phyloP scores from a whole-genome alignment of 2,329 filamentous ascomycete genomes.

The Ophiostoma ulmi region DNA sequence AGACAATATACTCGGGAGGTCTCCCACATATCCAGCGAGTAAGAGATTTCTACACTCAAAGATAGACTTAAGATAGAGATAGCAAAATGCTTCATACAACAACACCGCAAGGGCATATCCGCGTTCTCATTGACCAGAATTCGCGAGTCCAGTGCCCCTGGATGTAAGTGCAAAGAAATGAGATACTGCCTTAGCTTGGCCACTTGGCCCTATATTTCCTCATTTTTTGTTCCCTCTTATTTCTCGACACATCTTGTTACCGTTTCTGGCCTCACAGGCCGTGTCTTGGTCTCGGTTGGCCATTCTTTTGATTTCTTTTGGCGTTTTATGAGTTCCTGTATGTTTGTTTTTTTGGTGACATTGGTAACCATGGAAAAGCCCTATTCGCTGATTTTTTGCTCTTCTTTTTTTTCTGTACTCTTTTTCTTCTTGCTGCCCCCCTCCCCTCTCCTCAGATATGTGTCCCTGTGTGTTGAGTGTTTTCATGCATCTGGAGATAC shows the following conservation, averaged over 20 bases:
- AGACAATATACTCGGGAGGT: conserved; percentile 1
- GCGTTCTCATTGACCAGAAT: background rate
- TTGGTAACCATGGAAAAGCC: background rate
- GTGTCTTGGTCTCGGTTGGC: background rate
- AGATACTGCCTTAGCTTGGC: background rate
- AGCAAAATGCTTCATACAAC: background rate
- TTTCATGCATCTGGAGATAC: conserved; percentile 16
- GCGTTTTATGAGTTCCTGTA: too few relatives aligned
- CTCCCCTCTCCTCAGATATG: background rate
- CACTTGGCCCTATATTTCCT: background rate
- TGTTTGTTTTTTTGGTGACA: background rate
- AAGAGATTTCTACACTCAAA: background rate
- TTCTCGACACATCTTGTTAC: background rate
- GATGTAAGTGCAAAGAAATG: background rate
- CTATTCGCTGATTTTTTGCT: background rate
- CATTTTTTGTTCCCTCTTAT: background rate
- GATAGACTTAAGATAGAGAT: background rate
- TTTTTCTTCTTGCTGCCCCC: background rate
- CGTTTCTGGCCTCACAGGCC: background rate
- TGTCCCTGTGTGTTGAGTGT: conserved; percentile 3
- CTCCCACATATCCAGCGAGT: conserved; percentile 4
- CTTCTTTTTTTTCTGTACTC: too few relatives aligned
- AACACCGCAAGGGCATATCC: background rate
- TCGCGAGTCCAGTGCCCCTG: background rate
- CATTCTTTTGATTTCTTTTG: background rate